Evolutionary conservation across 1,284 basidiomycete genomes (phyloP), one percentile per base, ranked within the genome.

Genomic region (Apiotrichum siamense): DNA sequence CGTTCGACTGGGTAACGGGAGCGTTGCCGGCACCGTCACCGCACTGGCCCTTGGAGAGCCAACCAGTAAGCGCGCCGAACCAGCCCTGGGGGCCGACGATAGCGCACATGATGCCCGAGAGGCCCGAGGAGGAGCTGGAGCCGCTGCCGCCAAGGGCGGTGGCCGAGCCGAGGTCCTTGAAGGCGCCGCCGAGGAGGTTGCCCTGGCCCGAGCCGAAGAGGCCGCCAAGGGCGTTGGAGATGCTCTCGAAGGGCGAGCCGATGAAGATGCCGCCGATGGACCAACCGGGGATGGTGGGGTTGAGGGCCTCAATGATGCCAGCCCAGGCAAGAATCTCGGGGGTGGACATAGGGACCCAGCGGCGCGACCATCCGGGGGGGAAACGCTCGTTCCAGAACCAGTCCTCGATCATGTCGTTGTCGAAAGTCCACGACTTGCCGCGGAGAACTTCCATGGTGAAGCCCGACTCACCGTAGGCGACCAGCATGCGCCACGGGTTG

Each of bases 401-500:
- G 17, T 38, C 47, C 39, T 57, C 46, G 25, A 50, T 35, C 51
- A 46, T 47, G 26, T 50, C 46, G 32, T 44, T 24, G 26, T 41
- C 49, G 29, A 51, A 53, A 38, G 25, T 13, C 29, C 27, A 42
- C 26, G 47, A 25, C 41, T 44, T 40, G 32, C 55, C 55, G n/a
- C 49, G 48, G 32, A 57, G 52, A 13, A 44, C 43, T 49, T 54
- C 37, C 43, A 38, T 39, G 26, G 43, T 39, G 27, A 57, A 57
- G 38, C 49, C 55, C 20, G 55, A 57, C 55, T 57, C 55, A 39
- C 36, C 46, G 52, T 57, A 57, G 29, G 55, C 55, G 39, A 57
- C 55, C 7, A 57, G 25, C 51, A 53, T 57, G 42, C 55, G 55
- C 55, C 55, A 57, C 4, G 55, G 55, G 51, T 57, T 57, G 39